phyloP scores from a whole-genome alignment of 208 protist species.

The Zelonia costaricensis region DNA sequence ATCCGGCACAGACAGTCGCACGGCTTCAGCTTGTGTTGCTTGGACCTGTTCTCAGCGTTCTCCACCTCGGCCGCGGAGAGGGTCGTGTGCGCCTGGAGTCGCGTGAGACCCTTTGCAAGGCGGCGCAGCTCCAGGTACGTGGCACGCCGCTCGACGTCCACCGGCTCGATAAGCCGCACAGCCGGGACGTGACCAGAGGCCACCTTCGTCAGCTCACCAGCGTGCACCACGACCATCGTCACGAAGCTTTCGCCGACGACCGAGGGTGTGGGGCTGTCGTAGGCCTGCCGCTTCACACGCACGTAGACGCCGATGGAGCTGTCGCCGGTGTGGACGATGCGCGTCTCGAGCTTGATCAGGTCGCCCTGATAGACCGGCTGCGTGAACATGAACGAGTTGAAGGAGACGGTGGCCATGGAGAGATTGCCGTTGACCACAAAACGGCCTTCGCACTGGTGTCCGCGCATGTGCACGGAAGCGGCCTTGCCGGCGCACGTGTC shows the following conservation, averaged over 20 bases:
- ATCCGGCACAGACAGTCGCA: constrained; percentile 13
- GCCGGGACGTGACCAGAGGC: constrained; percentile 28
- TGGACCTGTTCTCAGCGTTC: constrained; percentile 31
- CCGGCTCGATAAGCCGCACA: constrained; percentile 15
- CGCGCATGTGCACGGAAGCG: constrained; percentile 5
- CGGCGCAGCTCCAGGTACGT: constrained; percentile 27
- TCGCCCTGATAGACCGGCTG: constrained; percentile 54
- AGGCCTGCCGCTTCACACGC: constrained; percentile 35
- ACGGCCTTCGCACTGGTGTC: neutral
- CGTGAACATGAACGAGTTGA: constrained; percentile 54
- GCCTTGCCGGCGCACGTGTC: constrained; percentile 19
- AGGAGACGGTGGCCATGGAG: constrained; percentile 48
- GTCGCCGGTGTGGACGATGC: constrained; percentile 33
- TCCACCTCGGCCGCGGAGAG: constrained; percentile 25
- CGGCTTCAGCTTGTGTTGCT: constrained; percentile 27
- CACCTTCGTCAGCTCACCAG: constrained; percentile 3
- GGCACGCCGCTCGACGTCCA: constrained; percentile 24
- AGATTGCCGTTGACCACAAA: constrained; percentile 4
- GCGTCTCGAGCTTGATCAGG: constrained; percentile 33
- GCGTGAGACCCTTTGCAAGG: neutral
- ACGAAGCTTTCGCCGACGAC: constrained; percentile 40
- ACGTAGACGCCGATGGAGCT: constrained; percentile 46
- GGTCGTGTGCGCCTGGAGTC: neutral
- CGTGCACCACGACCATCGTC: constrained; percentile 35
- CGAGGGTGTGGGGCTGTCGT: constrained; percentile 20